phyloP scores from a whole-genome alignment of 768 basidiomycete genomes.

The Roridomyces roridus region DNA sequence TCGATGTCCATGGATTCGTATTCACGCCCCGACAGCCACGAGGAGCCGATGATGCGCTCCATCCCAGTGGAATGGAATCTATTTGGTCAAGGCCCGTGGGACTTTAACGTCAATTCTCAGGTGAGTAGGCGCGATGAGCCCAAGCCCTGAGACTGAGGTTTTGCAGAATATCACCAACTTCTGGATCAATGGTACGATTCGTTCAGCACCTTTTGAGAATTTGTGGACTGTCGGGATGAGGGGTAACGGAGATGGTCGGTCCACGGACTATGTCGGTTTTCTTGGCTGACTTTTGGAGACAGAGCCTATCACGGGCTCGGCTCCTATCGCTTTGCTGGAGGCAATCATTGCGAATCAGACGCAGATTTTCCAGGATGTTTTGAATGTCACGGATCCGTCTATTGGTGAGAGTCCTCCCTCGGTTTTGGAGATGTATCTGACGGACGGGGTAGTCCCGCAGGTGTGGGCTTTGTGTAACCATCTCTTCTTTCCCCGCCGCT shows the following conservation, averaged over 20 bases:
- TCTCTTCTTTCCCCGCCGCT: background rate
- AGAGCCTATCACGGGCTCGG: constrained; percentile 58
- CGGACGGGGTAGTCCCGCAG: constrained; percentile 60
- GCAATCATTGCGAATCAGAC: constrained; percentile 67
- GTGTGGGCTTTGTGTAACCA: constrained; percentile 66
- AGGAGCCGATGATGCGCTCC: constrained; percentile 79
- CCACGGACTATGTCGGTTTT: background rate
- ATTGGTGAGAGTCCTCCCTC: too few species aligned
- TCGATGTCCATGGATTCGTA: background rate
- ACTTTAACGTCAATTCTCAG: constrained; percentile 39
- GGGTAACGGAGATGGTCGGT: constrained; percentile 60
- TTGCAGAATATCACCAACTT: constrained; percentile 55
- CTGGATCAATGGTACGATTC: constrained; percentile 65
- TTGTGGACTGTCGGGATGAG: constrained; percentile 76
- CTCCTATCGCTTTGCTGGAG: constrained; percentile 56
- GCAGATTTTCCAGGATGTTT: constrained; percentile 60
- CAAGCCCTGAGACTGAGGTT: background rate
- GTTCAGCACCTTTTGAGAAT: constrained; percentile 65
- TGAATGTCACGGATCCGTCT: constrained; percentile 43
- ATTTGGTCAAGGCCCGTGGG: constrained; percentile 65
- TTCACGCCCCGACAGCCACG: constrained; percentile 48
- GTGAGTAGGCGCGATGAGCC: background rate
- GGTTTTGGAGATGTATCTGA: too few species aligned
- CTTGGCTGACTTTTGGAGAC: background rate
- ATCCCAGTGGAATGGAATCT: constrained; percentile 69